phyloP scores from a whole-genome alignment of 2,329 filamentous ascomycete species.

The Escovopsis sp. region DNA sequence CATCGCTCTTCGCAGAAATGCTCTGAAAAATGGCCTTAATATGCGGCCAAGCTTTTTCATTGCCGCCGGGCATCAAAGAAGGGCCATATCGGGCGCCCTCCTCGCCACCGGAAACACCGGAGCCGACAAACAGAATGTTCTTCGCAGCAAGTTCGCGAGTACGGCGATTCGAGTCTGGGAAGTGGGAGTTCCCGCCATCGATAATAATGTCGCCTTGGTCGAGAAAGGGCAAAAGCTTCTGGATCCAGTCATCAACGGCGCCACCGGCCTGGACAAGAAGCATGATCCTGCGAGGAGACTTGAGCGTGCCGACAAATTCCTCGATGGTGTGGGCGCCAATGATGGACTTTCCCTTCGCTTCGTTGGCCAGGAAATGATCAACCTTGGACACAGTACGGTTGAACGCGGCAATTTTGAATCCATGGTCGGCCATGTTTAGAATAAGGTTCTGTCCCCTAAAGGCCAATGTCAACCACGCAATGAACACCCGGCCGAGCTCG shows the following conservation, averaged over 20 bases:
- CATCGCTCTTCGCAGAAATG: slow-evolving; percentile 94
- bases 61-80: slow-evolving; percentile 96
- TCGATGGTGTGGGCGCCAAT: slow-evolving; percentile 85
- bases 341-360: slow-evolving; percentile 90
- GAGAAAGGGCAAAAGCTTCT: slow-evolving; percentile 73
- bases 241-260: slow-evolving; percentile 97
- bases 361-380: slow-evolving; percentile 81
- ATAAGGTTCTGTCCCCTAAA: slow-evolving; percentile 69
- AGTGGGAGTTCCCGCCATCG: slow-evolving; percentile 96
- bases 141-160: slow-evolving; percentile 75
- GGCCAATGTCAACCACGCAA: slow-evolving; percentile 5
- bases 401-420: slow-evolving; percentile 95
- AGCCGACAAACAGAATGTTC: slow-evolving; percentile 90
- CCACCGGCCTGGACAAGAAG: slow-evolving; percentile 97
- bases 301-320: slow-evolving; percentile 94
- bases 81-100: slow-evolving; percentile 97
- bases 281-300: slow-evolving; percentile 95
- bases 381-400: slow-evolving; percentile 99
- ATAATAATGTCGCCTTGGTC: slow-evolving; percentile 95
- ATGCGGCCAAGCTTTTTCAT: slow-evolving; percentile 93
- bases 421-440: slow-evolving; percentile 76
- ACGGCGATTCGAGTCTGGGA: slow-evolving; percentile 96
- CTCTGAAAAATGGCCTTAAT: slow-evolving; percentile 99
- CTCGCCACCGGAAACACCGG: slow-evolving; percentile 97
- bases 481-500: background rate